A percentile compares a stretch with the other conserved stretches of the same genome.
Evolutionary conservation across 129 eudicot species (phyloP).

Genomic region (Flaveria brownii): DNA sequence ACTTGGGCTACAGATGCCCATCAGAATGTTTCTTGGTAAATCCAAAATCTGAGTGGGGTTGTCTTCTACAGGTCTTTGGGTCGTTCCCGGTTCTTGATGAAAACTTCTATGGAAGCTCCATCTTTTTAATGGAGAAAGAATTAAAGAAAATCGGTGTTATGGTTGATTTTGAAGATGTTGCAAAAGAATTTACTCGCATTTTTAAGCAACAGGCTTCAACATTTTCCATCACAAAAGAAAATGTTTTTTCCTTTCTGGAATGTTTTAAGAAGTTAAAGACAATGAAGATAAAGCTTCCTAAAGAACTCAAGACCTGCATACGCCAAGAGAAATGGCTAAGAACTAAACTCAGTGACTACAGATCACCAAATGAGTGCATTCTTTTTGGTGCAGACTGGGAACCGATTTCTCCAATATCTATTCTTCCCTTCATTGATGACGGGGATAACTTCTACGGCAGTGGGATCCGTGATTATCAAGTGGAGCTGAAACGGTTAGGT

Average conservation of each 20-base stretch:
- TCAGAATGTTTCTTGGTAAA: conserved; percentile 41
- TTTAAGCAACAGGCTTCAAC: conserved; percentile 45
- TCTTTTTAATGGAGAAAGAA: conserved; percentile 26
- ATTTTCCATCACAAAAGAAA: conserved; percentile 36
- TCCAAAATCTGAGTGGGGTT: conserved; percentile 50
- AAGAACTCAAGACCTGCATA: conserved; percentile 41
- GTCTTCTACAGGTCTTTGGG: conserved; percentile 44
- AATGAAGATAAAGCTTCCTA: conserved; percentile 8
- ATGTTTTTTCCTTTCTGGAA: conserved; percentile 30
- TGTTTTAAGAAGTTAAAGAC: conserved; percentile 35
- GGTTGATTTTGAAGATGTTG: conserved; percentile 40
- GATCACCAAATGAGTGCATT: conserved; percentile 46
- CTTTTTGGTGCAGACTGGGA: conserved; percentile 48
- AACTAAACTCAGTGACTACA: conserved; percentile 53
- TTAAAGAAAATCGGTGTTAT: conserved; percentile 47
- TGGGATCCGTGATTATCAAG: conserved; percentile 34
- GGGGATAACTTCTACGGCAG: conserved; percentile 37
- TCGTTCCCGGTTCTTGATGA: conserved; percentile 46
- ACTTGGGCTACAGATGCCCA: conserved; percentile 46
- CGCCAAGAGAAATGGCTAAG: conserved; percentile 44
- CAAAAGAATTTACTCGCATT: conserved; percentile 32
- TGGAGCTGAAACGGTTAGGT: conserved; percentile 43
- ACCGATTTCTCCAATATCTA: conserved; percentile 37
- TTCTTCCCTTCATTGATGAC: conserved; percentile 60
- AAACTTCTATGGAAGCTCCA: conserved; percentile 35